These are phyloP conservation scores for Eustoma russellianum DNA, from an alignment of 257 asterid species.

Conservation along the genomic window DNA sequence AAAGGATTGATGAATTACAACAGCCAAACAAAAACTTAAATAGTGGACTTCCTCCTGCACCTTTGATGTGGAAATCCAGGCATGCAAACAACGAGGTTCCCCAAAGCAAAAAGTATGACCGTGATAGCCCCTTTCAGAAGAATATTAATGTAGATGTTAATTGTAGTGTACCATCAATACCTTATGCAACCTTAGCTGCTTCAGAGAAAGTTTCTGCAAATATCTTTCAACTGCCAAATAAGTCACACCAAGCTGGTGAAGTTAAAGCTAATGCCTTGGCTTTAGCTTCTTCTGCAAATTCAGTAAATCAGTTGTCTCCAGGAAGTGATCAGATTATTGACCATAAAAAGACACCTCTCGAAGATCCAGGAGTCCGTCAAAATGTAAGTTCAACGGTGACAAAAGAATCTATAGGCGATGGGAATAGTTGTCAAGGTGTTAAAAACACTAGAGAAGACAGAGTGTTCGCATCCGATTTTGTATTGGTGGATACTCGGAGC, in stretches of 20 bases:
- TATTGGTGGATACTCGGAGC: constrained; percentile 32
- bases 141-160: constrained; percentile 30
- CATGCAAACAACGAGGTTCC: constrained; percentile 55
- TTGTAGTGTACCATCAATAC: constrained; percentile 30
- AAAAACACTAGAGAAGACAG: constrained; percentile 29
- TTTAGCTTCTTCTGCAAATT: constrained; percentile 31
- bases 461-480: constrained; percentile 18
- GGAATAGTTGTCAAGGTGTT: constrained; percentile 20
- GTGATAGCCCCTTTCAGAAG: constrained; percentile 36
- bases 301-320: constrained; percentile 24
- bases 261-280: constrained; percentile 21
- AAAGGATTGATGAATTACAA: constrained; percentile 47
- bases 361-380: constrained; percentile 22
- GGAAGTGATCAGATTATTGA: constrained; percentile 22
- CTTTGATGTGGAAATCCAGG: constrained; percentile 61
- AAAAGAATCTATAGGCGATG: constrained; percentile 17
- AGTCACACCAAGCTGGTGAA: constrained; percentile 19
- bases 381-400: constrained; percentile 22
- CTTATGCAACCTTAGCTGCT: constrained; percentile 38
- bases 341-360: constrained; percentile 24
- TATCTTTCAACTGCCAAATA: constrained; percentile 29
- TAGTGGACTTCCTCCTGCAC: constrained; percentile 55
- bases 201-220: constrained; percentile 25
- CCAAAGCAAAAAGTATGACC: constrained; percentile 35
- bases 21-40: constrained; percentile 35